Base-by-base conservation (phyloP, 495 filamentous ascomycete genomes). In the Neurospora sp. region DNA sequence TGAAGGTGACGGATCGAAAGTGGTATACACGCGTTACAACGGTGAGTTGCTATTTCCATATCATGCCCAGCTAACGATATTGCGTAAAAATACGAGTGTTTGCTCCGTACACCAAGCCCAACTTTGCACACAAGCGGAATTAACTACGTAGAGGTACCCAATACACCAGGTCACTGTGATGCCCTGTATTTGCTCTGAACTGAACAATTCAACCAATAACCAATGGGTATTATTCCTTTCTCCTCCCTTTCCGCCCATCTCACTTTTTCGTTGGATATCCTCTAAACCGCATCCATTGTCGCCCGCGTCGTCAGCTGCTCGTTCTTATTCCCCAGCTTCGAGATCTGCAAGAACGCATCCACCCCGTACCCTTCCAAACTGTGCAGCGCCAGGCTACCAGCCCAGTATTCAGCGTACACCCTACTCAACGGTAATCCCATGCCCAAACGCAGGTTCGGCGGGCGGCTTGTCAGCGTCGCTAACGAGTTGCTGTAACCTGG, bases 391-490 rank as follows among this genome's bases (percentile, higher is more conserved):
- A 99, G 82, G 79, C 88, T 95, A 2, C 96, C 96, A 9, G 96
- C 96, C 96, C 96, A 99, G 82, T 98, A 99, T 82, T 99, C 95
- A 19, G 96, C 95, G 80, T 98, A 99, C 17, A 98, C 93, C 74
- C 94, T 88, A 74, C 93, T 96, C 85, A 98, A 91, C 0, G 96
- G 96, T 70, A 99, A 81, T 3, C 96, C 96, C 87, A 99, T 97
- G 11, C 96, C 96, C 13, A 99, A 85, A 1, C 94, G 87, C 71
- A 99, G 86, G 77, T 98, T 91, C 0, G 96, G 94, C 4, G 93
- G 93, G 24, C 96, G 86, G 72, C 89, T 92, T 1, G 92, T 92
- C 34, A 99, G 83, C 1, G 90, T 88, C 24, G 92, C 88, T 24
- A 99, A 84, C 11, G 94, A 97, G 75, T 86, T 88, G 74, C 88